These are phyloP conservation scores for Ceratobasidium sp. DNA, from an alignment of 1,284 basidiomycete genomes.

Conservation along the genomic window DNA sequence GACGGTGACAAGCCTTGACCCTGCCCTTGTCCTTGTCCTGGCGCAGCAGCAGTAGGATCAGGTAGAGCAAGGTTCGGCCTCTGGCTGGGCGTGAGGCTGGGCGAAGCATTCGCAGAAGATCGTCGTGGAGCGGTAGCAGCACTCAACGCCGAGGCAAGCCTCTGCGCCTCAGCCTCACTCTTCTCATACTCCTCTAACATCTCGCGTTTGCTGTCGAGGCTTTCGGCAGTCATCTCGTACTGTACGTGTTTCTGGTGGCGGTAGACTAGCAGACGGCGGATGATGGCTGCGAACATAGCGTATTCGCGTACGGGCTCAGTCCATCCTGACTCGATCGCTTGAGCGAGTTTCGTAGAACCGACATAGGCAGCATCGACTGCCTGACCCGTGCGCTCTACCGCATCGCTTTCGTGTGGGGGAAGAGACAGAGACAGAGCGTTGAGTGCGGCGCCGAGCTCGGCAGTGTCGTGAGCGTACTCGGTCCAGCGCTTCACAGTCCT, in stretches of 20 bases:
- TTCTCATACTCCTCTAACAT: conserved; percentile 91
- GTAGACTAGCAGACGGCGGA: conserved; percentile 93
- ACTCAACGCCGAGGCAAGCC: conserved; percentile 87
- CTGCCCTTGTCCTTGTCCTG: neutral
- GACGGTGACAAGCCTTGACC: conserved; percentile 1
- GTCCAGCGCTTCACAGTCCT: conserved; percentile 93
- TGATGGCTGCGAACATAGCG: conserved; percentile 92
- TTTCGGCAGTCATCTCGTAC: conserved; percentile 95
- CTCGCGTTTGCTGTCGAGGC: conserved; percentile 86
- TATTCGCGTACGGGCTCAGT: conserved; percentile 98
- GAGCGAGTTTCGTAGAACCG: conserved; percentile 88
- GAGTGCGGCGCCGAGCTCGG: conserved; percentile 93
- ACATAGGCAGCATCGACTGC: conserved; percentile 95
- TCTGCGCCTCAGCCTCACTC: conserved; percentile 88
- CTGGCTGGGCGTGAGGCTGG: conserved; percentile 34
- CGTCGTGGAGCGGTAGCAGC: conserved; percentile 47
- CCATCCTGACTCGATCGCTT: conserved; percentile 91
- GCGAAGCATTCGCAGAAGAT: conserved; percentile 32
- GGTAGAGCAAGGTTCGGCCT: conserved; percentile 43
- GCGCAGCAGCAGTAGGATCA: neutral
- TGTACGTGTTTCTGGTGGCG: conserved; percentile 99
- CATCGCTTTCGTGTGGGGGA: conserved; percentile 67
- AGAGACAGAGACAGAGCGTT: conserved; percentile 93
- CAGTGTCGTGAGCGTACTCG: conserved; percentile 91
- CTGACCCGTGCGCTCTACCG: conserved; percentile 93